These are phyloP conservation scores for Plasmodium malariae DNA, from an alignment of 169 alveolate genomes.

Conservation along the genomic window DNA sequence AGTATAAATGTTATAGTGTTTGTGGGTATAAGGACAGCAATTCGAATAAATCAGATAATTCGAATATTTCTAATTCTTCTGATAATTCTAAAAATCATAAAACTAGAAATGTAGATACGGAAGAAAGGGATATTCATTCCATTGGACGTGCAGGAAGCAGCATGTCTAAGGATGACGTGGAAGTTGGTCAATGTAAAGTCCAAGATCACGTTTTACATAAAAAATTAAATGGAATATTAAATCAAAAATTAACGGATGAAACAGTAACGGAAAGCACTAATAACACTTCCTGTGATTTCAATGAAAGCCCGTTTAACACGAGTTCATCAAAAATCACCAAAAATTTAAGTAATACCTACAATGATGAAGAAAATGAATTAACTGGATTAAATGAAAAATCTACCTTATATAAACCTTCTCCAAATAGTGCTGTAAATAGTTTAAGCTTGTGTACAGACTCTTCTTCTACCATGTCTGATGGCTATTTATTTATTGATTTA, in stretches of 20 bases:
- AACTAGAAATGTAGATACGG: background rate
- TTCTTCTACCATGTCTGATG: conserved; percentile 13
- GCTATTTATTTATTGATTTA: conserved; percentile 22
- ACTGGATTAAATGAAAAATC: background rate
- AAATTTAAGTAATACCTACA: background rate
- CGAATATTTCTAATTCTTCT: too few species aligned
- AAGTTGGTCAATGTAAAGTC: too few species aligned
- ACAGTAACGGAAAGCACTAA: conserved; percentile 31
- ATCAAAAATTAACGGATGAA: conserved; percentile 23
- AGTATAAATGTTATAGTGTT: background rate
- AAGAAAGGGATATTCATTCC: background rate
- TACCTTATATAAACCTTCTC: background rate
- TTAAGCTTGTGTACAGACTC: conserved; percentile 13
- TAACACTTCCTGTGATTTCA: conserved; percentile 27
- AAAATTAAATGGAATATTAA: background rate
- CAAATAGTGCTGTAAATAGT: conserved; percentile 6
- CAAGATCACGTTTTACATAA: too few species aligned
- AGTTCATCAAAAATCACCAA: conserved; percentile 9
- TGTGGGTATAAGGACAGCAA: background rate
- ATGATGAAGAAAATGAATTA: conserved; percentile 7
- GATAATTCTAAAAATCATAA: background rate
- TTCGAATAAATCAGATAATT: too few species aligned
- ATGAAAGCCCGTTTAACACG: conserved; percentile 15
- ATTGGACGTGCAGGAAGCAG: background rate
- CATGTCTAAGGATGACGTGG: too few species aligned